A percentile compares a stretch with the other conserved stretches of the same genome.
Evolutionary conservation across 2,329 filamentous ascomycete genomes (phyloP).

Genomic region (Kalaharituber pfeilii): DNA sequence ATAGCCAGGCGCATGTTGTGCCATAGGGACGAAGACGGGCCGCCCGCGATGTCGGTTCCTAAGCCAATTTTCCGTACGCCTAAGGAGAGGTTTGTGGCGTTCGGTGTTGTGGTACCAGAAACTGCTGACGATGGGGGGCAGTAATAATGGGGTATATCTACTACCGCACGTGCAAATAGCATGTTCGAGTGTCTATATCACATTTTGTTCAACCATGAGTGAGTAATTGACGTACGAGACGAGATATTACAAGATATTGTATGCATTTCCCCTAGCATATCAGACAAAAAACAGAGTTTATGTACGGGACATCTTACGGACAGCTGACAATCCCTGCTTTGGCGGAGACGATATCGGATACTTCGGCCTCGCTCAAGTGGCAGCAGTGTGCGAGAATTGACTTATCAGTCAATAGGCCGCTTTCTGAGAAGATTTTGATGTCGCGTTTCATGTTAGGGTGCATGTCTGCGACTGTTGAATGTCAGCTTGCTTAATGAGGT

Average conservation of each 20-base stretch:
- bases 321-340: slow-evolving; percentile 18
- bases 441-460: slow-evolving; percentile 17
- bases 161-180: slow-evolving; percentile 20
- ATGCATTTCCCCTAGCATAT: too few species aligned
- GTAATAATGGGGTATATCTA: slow-evolving; percentile 17
- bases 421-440: slow-evolving; percentile 15
- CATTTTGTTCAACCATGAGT: too few species aligned
- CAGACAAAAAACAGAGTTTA: background rate
- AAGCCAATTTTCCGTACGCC: slow-evolving; percentile 17
- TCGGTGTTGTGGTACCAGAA: background rate
- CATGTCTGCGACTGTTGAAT: slow-evolving; percentile 13
- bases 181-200: slow-evolving; percentile 22
- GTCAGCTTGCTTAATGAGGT: too few species aligned
- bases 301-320: slow-evolving; percentile 15
- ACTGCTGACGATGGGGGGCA: slow-evolving; percentile 2
- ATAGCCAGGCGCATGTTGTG: slow-evolving; percentile 19
- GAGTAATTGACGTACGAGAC: too few species aligned
- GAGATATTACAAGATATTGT: too few species aligned
- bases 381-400: slow-evolving; percentile 52
- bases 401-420: slow-evolving; percentile 33
- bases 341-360: slow-evolving; percentile 21
- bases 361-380: slow-evolving; percentile 41
- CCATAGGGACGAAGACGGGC: slow-evolving; percentile 15
- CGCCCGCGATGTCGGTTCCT: slow-evolving; percentile 21
- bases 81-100: background rate